These are phyloP conservation scores for Teunomyces atbi DNA, from an alignment of 805 yeast genomes.

Conservation along the genomic window DNA sequence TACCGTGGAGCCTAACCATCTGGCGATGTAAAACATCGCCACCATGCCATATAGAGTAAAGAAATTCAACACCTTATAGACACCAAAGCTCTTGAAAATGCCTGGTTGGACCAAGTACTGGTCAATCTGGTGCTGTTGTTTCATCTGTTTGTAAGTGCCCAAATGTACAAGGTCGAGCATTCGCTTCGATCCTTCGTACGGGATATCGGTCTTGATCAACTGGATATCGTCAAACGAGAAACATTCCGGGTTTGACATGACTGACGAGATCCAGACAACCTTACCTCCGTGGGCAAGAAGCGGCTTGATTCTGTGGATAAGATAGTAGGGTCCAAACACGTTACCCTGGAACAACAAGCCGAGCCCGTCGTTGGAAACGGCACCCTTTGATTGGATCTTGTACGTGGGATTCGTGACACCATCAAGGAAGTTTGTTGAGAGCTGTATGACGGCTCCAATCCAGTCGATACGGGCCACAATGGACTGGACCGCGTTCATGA, in stretches of 20 bases:
- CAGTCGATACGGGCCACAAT: conserved; percentile 86
- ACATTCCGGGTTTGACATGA: conserved; percentile 75
- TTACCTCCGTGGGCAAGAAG: conserved; percentile 61
- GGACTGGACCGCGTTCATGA: conserved; percentile 88
- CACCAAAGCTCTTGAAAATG: conserved; percentile 80
- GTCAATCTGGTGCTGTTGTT: conserved; percentile 48
- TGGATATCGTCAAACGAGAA: conserved; percentile 76
- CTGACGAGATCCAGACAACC: conserved; percentile 84
- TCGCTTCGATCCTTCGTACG: conserved; percentile 93
- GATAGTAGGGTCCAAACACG: conserved; percentile 92
- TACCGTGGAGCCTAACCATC: conserved; percentile 81
- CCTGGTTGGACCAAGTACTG: conserved; percentile 93
- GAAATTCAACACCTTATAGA: conserved; percentile 69
- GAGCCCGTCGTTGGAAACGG: conserved; percentile 70
- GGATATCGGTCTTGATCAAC: conserved; percentile 55
- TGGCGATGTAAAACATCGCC: conserved; percentile 75
- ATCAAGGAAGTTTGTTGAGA: conserved; percentile 62
- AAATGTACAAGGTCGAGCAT: conserved; percentile 79
- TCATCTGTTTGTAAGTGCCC: conserved; percentile 58
- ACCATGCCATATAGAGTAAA: conserved; percentile 87
- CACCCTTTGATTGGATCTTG: conserved; percentile 79
- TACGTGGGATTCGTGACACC: conserved; percentile 89
- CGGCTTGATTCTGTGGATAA: conserved; percentile 64
- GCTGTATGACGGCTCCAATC: conserved; percentile 70
- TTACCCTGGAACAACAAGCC: conserved; percentile 93